Base-by-base conservation (phyloP, 2,329 filamentous ascomycete species). In the Talaromyces sp. region DNA sequence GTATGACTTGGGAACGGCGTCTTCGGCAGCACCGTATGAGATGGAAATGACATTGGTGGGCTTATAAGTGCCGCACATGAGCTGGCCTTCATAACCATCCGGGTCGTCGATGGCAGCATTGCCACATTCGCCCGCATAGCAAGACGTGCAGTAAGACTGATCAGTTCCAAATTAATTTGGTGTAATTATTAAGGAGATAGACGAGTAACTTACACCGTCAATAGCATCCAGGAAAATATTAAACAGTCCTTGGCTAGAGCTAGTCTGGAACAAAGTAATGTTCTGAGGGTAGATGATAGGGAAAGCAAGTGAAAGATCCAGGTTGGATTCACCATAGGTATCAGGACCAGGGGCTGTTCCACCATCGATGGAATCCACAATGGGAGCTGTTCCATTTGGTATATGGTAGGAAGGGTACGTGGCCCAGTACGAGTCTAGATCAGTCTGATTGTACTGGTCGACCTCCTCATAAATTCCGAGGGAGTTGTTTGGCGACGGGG, bases 21-120 rank as follows among this genome's bases (percentile, higher is more conserved):
- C 74, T 73, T 88, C 85, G 54, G 82, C 79, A 48, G 81, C 82
- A 60, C 84, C 84, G 71, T 87, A 86, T 3, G 82, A 84, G 68
- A 88, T 83, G 45, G 80, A 82, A 67, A 86, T 80, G 16, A 87
- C 84, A 67, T 86, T 84, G 9, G 85, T 84, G 2, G 84, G 82
- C 68, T 52, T 24, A 22, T 64, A 64, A 52, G 37, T 60, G 19
- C 63, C 63, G 35, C 63, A 84, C 68, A 81, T 77, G 16, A 81
- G 74, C 45, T 72, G 63, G 63, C 71, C 69, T 62, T 81, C 79
- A 73, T 85, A 86, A 10, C 76, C 79, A 13, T 39, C 11, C 16
- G 75, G 71, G 2, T 60, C 78, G 0, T 86, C 84, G 6, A 83
- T 74, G 19, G 78, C 78, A 56, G 78, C 73, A 67, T 85, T 78